Evolutionary conservation across 257 asterid genomes (phyloP).

Genomic region (Agastache rugosa): DNA sequence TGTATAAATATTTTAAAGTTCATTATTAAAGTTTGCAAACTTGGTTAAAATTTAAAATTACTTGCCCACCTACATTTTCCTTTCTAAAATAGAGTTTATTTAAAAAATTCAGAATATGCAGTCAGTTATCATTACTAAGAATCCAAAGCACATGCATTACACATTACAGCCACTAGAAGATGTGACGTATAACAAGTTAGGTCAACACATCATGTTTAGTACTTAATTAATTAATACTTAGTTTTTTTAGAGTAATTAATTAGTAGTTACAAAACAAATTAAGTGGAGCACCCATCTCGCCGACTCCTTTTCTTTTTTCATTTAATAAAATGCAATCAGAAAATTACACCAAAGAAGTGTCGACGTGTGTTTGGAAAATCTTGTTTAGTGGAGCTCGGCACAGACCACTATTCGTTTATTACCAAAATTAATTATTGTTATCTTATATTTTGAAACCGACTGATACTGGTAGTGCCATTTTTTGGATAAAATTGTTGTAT

Average conservation of each 20-base stretch:
- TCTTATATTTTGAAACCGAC: constrained; percentile 1
- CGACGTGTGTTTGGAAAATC: not conserved
- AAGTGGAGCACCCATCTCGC: constrained; percentile 26
- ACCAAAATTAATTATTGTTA: not conserved
- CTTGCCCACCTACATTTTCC: no score
- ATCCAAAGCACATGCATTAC: constrained; percentile 7
- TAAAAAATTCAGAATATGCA: not conserved
- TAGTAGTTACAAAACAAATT: not conserved
- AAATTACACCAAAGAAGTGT: not conserved
- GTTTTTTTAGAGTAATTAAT: not conserved
- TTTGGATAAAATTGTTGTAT: no score
- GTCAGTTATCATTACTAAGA: not conserved
- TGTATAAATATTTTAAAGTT: no score
- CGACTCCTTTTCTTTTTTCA: not conserved
- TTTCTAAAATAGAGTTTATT: no score
- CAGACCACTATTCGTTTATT: not conserved
- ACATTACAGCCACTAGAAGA: not conserved
- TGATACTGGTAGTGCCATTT: not conserved
- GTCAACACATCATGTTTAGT: constrained; percentile 7
- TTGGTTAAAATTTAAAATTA: no score
- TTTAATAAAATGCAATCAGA: not conserved
- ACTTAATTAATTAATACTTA: not conserved
- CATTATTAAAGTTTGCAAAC: no score
- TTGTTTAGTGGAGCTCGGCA: constrained; percentile 5
- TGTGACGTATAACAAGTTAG: not conserved